phyloP scores from a whole-genome alignment of 805 yeast species.

The Ogataea trehalophila region DNA sequence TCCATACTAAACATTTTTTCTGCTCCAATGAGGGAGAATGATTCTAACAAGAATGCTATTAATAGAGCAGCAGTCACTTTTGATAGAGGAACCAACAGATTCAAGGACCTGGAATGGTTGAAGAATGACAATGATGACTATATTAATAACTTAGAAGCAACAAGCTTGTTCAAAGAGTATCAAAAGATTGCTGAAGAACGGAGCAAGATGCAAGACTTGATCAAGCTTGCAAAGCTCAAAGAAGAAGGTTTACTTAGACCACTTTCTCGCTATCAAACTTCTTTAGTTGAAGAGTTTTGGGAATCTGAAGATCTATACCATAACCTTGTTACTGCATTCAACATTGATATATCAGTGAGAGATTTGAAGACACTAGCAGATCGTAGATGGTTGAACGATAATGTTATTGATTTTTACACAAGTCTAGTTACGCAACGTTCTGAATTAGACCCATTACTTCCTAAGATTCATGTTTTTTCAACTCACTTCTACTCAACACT shows the following conservation, averaged over 20 bases:
- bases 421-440: slow-evolving; percentile 44
- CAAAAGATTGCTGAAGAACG: slow-evolving; percentile 41
- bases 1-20: too few species aligned
- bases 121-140: slow-evolving; percentile 29
- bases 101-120: slow-evolving; percentile 29
- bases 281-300: slow-evolving; percentile 34
- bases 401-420: slow-evolving; percentile 79
- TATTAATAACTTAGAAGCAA: slow-evolving; percentile 26
- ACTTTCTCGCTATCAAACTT: slow-evolving; percentile 28
- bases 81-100: slow-evolving; percentile 16
- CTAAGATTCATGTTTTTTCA: slow-evolving; percentile 64
- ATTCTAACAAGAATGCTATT: too few species aligned
- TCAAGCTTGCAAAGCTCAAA: slow-evolving; percentile 33
- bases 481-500: slow-evolving; percentile 84
- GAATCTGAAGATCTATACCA: slow-evolving; percentile 18
- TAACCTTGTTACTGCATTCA: slow-evolving; percentile 31
- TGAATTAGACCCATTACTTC: slow-evolving; percentile 14
- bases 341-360: slow-evolving; percentile 55
- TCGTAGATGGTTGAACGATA: slow-evolving; percentile 85
- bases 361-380: slow-evolving; percentile 72
- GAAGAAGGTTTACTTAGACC: slow-evolving; percentile 31
- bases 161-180: slow-evolving; percentile 35
- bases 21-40: too few species aligned
- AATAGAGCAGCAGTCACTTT: too few species aligned
- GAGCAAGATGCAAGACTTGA: slow-evolving; percentile 30